These are phyloP conservation scores for Globisporangium canariense DNA, from an alignment of 352 stramenopile genomes.

Conservation along the genomic window DNA sequence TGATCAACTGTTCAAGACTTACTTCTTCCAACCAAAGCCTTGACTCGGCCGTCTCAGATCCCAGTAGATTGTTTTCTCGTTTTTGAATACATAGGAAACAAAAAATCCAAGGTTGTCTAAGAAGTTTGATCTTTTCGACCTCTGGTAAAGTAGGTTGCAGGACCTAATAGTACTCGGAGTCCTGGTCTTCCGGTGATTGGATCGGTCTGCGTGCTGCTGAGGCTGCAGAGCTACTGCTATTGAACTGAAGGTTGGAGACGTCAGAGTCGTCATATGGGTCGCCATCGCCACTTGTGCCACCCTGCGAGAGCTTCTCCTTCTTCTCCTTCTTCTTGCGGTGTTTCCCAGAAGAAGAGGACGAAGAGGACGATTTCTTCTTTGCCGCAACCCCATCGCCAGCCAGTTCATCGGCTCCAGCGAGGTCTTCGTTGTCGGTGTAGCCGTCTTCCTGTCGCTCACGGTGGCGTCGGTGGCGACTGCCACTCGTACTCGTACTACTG, in stretches of 20 bases:
- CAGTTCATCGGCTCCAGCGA: neutral
- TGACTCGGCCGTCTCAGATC: neutral
- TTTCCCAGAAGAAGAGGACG: constrained; percentile 22
- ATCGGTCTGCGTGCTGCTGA: neutral
- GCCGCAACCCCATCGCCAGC: constrained; percentile 16
- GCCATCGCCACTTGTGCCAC: neutral
- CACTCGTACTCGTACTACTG: constrained; percentile 1
- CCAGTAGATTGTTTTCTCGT: neutral
- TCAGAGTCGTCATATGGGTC: constrained; percentile 13
- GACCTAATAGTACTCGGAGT: constrained; percentile 14
- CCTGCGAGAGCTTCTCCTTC: constrained; percentile 25
- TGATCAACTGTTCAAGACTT: constrained; percentile 11
- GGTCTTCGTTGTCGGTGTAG: neutral
- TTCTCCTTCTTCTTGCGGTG: constrained; percentile 61
- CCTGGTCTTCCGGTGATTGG: constrained; percentile 13
- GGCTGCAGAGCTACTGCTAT: neutral
- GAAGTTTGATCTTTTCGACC: neutral
- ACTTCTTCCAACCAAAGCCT: neutral
- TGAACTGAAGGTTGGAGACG: constrained; percentile 3
- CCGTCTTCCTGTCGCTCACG: constrained; percentile 28
- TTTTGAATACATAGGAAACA: neutral
- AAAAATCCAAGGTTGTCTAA: too few relatives aligned
- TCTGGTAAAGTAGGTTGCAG: constrained; percentile 2
- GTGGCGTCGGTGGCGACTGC: constrained; percentile 25
- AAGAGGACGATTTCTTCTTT: constrained; percentile 31